These are phyloP conservation scores for Pulicaria dysenterica DNA, from an alignment of 129 eudicot species.

Conservation along the genomic window DNA sequence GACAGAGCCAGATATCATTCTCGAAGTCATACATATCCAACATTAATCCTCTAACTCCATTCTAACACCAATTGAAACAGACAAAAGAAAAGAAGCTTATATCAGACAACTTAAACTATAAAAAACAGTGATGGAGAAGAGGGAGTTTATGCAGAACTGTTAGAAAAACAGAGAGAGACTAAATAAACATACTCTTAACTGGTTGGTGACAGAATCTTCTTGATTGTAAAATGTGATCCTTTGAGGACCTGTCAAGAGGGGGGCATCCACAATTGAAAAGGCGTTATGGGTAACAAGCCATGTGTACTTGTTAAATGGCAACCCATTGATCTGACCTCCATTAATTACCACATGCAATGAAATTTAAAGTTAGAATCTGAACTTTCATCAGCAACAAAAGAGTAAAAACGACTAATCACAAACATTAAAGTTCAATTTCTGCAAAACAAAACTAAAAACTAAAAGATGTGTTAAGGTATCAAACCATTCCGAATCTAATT, in stretches of 20 bases:
- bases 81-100: slow-evolving; percentile 11
- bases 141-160: neutral
- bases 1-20: slow-evolving; percentile 96
- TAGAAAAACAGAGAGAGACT: neutral
- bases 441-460: neutral
- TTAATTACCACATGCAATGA: slow-evolving; percentile 27
- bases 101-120: slow-evolving; percentile 13
- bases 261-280: slow-evolving; percentile 94
- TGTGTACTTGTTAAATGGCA: slow-evolving; percentile 97
- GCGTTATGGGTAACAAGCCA: slow-evolving; percentile 98
- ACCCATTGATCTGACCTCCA: slow-evolving; percentile 69
- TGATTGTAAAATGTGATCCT: slow-evolving; percentile 97
- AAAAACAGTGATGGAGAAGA: neutral
- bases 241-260: slow-evolving; percentile 75
- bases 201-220: slow-evolving; percentile 94
- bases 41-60: slow-evolving; percentile 99
- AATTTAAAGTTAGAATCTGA: neutral
- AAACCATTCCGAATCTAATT: neutral
- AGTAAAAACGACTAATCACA: slow-evolving; percentile 5
- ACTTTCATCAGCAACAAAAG: neutral
- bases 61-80: slow-evolving; percentile 44
- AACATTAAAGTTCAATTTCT: neutral
- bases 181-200: slow-evolving; percentile 67
- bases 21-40: slow-evolving; percentile 97
- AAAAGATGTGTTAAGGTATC: neutral